These are phyloP conservation scores for Xerocomellus intermedius DNA, from an alignment of 768 basidiomycete genomes.

Conservation along the genomic window DNA sequence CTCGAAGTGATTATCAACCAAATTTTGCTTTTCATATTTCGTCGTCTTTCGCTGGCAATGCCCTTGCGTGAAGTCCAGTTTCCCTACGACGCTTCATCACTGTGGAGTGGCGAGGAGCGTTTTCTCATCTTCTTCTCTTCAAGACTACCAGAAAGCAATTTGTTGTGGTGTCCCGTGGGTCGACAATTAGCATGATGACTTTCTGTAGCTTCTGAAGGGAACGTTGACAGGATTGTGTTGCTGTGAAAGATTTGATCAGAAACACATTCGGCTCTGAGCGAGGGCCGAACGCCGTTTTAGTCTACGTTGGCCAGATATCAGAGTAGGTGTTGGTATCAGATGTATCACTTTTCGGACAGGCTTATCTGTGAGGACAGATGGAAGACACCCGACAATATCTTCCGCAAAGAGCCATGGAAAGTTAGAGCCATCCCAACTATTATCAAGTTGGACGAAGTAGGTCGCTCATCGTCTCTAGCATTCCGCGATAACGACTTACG, in stretches of 20 bases:
- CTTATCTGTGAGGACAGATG: slow-evolving; percentile 45
- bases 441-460: slow-evolving; percentile 56
- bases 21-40: neutral
- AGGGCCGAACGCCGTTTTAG: slow-evolving; percentile 53
- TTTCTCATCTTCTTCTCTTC: slow-evolving; percentile 75
- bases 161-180: slow-evolving; percentile 71
- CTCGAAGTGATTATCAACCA: neutral
- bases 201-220: slow-evolving; percentile 7
- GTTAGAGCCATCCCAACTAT: slow-evolving; percentile 64
- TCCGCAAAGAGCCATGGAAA: slow-evolving; percentile 63
- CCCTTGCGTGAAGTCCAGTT: slow-evolving; percentile 44
- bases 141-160: slow-evolving; percentile 45
- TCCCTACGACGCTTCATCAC: slow-evolving; percentile 34
- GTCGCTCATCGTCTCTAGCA: slow-evolving; percentile 22
- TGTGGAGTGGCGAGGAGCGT: slow-evolving; percentile 43
- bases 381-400: slow-evolving; percentile 58
- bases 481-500: neutral
- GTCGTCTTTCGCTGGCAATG: slow-evolving; percentile 36
- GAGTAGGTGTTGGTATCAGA: slow-evolving; percentile 45
- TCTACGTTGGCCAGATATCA: slow-evolving; percentile 65
- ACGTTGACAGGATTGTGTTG: slow-evolving; percentile 58
- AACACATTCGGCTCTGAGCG: slow-evolving; percentile 45
- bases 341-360: neutral
- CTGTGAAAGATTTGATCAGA: slow-evolving; percentile 54
- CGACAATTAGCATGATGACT: neutral